These are phyloP conservation scores for Sporormia fimetaria DNA, from an alignment of 495 filamentous ascomycete genomes.

Conservation along the genomic window DNA sequence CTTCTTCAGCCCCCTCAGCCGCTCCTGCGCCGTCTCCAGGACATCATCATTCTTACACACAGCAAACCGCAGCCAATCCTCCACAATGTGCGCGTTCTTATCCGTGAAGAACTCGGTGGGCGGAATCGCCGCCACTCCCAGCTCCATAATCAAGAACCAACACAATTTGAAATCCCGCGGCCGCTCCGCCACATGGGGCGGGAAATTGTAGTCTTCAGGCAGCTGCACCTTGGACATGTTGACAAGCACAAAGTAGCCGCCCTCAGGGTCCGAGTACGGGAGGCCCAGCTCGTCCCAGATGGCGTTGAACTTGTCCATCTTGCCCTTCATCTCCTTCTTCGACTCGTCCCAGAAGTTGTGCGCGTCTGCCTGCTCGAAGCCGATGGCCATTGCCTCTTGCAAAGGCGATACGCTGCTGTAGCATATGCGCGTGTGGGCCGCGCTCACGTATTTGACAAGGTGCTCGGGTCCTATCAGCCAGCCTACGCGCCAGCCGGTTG, in stretches of 20 bases:
- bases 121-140: conserved; percentile 91
- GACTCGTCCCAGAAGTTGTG: conserved; percentile 82
- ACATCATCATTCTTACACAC: conserved; percentile 94
- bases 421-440: conserved; percentile 92
- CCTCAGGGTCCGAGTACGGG: conserved; percentile 87
- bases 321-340: conserved; percentile 74
- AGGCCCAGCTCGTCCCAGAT: conserved; percentile 82
- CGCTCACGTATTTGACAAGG: conserved; percentile 82
- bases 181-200: conserved; percentile 69
- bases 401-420: conserved; percentile 87
- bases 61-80: conserved; percentile 89
- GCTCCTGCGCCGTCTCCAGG: conserved; percentile 79
- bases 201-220: conserved; percentile 73
- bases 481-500: conserved; percentile 91
- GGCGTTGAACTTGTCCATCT: conserved; percentile 75
- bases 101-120: conserved; percentile 94
- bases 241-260: conserved; percentile 91
- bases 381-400: conserved; percentile 92
- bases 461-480: conserved; percentile 85
- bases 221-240: conserved; percentile 80
- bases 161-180: conserved; percentile 86
- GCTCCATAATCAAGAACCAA: conserved; percentile 94
- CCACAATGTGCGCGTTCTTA: conserved; percentile 66
- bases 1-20: conserved; percentile 74
- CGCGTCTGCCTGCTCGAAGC: conserved; percentile 79